phyloP scores from a whole-genome alignment of 306 rosid species.

The Arachis stenosperma region DNA sequence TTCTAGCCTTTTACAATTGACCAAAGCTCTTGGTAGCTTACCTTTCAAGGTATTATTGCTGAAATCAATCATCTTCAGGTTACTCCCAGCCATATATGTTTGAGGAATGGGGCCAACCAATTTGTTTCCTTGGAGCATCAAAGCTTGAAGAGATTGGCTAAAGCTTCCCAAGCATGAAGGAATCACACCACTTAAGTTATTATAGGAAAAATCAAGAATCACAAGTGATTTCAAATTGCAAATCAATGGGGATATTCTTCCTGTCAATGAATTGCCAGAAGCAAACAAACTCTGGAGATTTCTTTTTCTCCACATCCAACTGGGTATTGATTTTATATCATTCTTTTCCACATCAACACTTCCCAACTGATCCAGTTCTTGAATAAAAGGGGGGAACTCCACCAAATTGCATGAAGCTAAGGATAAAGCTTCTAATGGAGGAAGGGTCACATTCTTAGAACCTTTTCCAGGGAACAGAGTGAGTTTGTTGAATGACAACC shows the following conservation, averaged over 20 bases:
- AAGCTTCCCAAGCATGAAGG: slow-evolving; percentile 39
- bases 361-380: neutral
- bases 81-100: neutral
- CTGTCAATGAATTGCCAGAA: neutral
- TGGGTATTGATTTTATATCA: slow-evolving; percentile 11
- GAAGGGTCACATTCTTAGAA: neutral
- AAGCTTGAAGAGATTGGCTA: neutral
- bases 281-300: neutral
- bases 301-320: slow-evolving; percentile 26
- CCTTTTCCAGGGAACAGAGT: neutral
- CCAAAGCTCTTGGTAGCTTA: slow-evolving; percentile 44
- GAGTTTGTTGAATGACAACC: neutral
- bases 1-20: slow-evolving; percentile 23
- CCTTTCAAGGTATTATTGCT: slow-evolving; percentile 46
- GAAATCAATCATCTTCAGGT: neutral
- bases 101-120: slow-evolving; percentile 31
- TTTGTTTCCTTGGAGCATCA: slow-evolving; percentile 6
- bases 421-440: neutral
- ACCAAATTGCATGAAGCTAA: slow-evolving; percentile 25
- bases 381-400: neutral
- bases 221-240: slow-evolving; percentile 35
- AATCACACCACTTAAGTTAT: slow-evolving; percentile 1
- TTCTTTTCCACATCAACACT: neutral
- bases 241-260: slow-evolving; percentile 31
- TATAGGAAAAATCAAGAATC: slow-evolving; percentile 28